Evolutionary conservation across 75 land plant species (phyloP).

Genomic region (Pinus tabuliformis): DNA sequence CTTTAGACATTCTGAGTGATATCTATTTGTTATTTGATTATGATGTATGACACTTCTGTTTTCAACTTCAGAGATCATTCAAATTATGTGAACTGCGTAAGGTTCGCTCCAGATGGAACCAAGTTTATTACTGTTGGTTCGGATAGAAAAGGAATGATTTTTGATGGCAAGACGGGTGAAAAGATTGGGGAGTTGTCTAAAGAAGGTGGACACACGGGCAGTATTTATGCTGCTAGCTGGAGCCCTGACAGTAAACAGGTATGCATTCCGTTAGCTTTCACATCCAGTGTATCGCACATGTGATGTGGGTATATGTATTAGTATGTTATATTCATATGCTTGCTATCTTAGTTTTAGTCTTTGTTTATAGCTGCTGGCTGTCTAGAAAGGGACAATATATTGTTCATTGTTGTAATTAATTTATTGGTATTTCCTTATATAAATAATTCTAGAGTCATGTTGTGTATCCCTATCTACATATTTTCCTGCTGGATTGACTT

Average conservation of each 20-base stretch:
- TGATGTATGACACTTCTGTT: background rate
- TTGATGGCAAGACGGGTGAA: conserved; percentile 85
- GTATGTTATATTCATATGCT: background rate
- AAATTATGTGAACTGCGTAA: conserved; percentile 91
- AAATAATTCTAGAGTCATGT: background rate
- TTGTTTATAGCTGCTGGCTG: background rate
- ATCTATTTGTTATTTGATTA: background rate
- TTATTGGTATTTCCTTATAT: background rate
- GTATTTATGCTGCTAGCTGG: conserved; percentile 99
- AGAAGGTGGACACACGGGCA: conserved; percentile 88
- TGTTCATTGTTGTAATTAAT: background rate
- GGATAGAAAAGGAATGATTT: conserved; percentile 82
- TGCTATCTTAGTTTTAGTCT: background rate
- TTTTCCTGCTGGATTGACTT: background rate
- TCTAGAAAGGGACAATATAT: background rate
- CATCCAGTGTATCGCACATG: background rate
- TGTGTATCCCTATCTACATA: background rate
- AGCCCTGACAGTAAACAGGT: conserved; percentile 88
- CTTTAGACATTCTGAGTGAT: background rate
- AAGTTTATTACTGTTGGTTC: conserved; percentile 86
- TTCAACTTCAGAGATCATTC: conserved; percentile 76
- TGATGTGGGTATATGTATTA: background rate
- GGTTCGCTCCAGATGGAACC: conserved; percentile 95
- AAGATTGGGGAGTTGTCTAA: conserved; percentile 77
- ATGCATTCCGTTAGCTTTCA: background rate